Percentiles rank a stretch among this genome's conserved stretches.
Conservation (phyloP, 305 asterid species). For the Fraxinus sp. region DNA sequence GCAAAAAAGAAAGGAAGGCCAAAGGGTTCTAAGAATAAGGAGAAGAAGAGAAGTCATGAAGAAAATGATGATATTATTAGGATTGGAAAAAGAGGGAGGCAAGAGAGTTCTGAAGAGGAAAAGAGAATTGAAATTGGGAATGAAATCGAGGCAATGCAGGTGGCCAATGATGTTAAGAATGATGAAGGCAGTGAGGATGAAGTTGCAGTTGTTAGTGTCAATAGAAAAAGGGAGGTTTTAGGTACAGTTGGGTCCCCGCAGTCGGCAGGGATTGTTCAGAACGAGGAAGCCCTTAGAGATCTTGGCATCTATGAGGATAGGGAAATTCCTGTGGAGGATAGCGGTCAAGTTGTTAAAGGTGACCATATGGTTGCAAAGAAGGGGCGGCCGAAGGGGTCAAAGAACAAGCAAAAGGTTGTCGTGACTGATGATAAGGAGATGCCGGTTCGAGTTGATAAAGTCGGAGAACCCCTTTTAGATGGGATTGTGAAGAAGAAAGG, state of each 20-base stretch:
- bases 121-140: slow-evolving; percentile 1
- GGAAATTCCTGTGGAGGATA: neutral
- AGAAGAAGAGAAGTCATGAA: slow-evolving; percentile 5
- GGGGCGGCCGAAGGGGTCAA: slow-evolving; percentile 7
- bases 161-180: slow-evolving; percentile 4
- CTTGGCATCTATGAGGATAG: neutral
- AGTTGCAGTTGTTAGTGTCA: neutral
- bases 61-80: neutral
- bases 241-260: neutral
- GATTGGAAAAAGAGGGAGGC: slow-evolving; percentile 16
- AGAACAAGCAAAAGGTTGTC: slow-evolving; percentile 1
- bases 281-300: slow-evolving; percentile 4
- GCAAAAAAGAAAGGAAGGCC: slow-evolving; percentile 38
- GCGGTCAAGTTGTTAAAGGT: slow-evolving; percentile 15
- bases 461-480: slow-evolving; percentile 4
- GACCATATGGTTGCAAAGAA: neutral
- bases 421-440: slow-evolving; percentile 8
- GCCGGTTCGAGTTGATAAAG: neutral
- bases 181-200: slow-evolving; percentile 8
- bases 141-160: slow-evolving; percentile 17
- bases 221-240: neutral
- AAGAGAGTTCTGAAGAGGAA: slow-evolving; percentile 19
- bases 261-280: neutral
- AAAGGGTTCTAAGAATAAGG: slow-evolving; percentile 35
- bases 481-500: slow-evolving; percentile 16